Evolutionary conservation across 768 basidiomycete genomes (phyloP).

Genomic region (Saitozyma sp.): DNA sequence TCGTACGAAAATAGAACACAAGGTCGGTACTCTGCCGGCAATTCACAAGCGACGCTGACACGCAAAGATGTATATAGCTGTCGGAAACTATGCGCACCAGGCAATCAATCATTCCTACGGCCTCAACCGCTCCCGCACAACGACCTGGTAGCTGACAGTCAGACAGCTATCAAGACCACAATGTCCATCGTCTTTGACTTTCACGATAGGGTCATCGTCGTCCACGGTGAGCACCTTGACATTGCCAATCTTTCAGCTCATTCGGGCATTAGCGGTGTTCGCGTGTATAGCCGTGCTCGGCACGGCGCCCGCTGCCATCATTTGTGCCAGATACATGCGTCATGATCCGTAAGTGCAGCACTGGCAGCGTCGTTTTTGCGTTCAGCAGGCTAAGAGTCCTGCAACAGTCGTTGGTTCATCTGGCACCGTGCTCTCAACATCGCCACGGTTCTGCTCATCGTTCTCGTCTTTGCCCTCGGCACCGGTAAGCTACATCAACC

Average conservation of each 20-base stretch:
- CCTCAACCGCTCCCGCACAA: too few species aligned
- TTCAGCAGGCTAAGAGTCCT: too few species aligned
- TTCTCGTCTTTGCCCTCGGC: background rate
- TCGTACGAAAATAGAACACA: too few species aligned
- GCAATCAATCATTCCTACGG: too few species aligned
- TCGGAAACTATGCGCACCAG: too few species aligned
- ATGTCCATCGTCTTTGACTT: background rate
- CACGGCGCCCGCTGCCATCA: background rate
- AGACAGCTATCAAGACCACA: background rate
- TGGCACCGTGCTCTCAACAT: slow-evolving; percentile 1
- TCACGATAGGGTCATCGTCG: background rate
- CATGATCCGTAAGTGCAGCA: background rate
- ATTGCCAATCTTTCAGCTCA: background rate
- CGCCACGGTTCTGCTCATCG: background rate
- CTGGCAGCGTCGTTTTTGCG: background rate
- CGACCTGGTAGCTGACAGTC: too few species aligned
- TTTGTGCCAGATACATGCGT: background rate
- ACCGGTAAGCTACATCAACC: background rate
- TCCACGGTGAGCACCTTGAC: background rate
- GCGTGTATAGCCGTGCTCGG: background rate
- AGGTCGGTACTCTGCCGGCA: background rate
- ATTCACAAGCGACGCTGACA: background rate
- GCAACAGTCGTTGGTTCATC: background rate
- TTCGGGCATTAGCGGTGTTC: background rate
- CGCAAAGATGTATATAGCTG: background rate